These are phyloP conservation scores for Aspergillus affinis DNA, from an alignment of 495 filamentous ascomycete species.

Conservation along the genomic window DNA sequence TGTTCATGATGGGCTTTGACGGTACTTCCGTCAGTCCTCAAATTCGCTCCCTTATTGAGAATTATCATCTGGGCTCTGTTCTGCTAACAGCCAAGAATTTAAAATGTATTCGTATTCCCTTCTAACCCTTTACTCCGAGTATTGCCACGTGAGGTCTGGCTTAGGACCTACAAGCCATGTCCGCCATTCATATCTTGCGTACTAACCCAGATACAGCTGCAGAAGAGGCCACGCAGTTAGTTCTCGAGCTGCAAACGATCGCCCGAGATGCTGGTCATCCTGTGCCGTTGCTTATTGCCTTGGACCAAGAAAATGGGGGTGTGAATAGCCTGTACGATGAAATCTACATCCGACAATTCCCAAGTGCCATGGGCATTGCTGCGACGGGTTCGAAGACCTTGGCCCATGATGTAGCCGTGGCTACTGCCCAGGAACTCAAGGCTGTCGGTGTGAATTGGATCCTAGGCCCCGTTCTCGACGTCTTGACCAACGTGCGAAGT, in stretches of 20 bases:
- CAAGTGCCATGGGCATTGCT: constrained; percentile 86
- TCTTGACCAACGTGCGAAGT: constrained; percentile 82
- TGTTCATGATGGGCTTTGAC: constrained; percentile 96
- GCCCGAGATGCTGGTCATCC: constrained; percentile 84
- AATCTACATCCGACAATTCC: constrained; percentile 86
- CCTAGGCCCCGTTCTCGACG: constrained; percentile 85
- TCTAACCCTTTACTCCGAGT: constrained; percentile 6
- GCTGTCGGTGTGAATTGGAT: constrained; percentile 91
- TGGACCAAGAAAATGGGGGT: constrained; percentile 93
- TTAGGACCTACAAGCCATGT: neutral
- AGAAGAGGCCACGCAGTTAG: constrained; percentile 75
- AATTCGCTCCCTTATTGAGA: constrained; percentile 79
- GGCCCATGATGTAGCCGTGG: constrained; percentile 78
- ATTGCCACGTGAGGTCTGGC: neutral
- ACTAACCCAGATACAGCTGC: constrained; percentile 58
- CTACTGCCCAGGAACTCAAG: constrained; percentile 81
- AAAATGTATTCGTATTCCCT: constrained; percentile 60
- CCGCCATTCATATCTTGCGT: neutral
- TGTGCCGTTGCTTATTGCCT: constrained; percentile 76
- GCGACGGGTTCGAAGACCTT: constrained; percentile 77
- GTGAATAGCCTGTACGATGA: constrained; percentile 93
- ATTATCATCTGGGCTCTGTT: constrained; percentile 82
- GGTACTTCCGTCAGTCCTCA: constrained; percentile 82
- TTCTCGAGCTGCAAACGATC: constrained; percentile 83
- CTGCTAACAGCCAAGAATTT: constrained; percentile 87